phyloP scores from a whole-genome alignment of 441 rosid species.

The Viola pubescens region DNA sequence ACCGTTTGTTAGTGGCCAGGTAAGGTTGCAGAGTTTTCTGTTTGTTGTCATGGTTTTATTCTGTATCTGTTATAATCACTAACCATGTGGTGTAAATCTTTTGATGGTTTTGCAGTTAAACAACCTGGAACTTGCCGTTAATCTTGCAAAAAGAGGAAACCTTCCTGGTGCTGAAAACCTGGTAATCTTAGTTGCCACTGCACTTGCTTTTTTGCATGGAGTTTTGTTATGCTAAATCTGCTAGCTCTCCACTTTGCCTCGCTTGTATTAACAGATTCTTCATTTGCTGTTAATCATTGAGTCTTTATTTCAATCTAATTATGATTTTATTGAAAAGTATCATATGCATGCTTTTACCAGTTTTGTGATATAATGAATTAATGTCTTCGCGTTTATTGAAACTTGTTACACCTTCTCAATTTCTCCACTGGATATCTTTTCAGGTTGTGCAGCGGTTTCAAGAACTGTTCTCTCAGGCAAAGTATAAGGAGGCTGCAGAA shows the following conservation, averaged over 20 bases:
- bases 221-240: too few species aligned
- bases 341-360: not conserved
- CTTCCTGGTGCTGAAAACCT: slow-evolving; percentile 88
- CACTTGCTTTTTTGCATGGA: not conserved
- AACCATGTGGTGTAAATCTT: slow-evolving; percentile 6
- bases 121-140: slow-evolving; percentile 80
- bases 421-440: not conserved
- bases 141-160: slow-evolving; percentile 84
- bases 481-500: slow-evolving; percentile 94
- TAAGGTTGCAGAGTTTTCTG: slow-evolving; percentile 20
- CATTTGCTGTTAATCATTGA: too few species aligned
- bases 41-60: not conserved
- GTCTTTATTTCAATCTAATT: not conserved
- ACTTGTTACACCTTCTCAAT: not conserved
- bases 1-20: slow-evolving; percentile 90
- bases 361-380: not conserved
- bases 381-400: not conserved
- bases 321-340: not conserved
- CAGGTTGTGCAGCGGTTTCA: slow-evolving; percentile 94
- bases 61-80: too few species aligned
- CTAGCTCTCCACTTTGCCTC: too few species aligned
- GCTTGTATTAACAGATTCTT: too few species aligned
- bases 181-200: slow-evolving; percentile 28
- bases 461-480: slow-evolving; percentile 84
- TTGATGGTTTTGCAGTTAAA: slow-evolving; percentile 43